A percentile compares a stretch with the other conserved stretches of the same genome.
Conservation (phyloP, 192 early-diverging fungal genomes). For the Linnemannia schmuckeri region DNA sequence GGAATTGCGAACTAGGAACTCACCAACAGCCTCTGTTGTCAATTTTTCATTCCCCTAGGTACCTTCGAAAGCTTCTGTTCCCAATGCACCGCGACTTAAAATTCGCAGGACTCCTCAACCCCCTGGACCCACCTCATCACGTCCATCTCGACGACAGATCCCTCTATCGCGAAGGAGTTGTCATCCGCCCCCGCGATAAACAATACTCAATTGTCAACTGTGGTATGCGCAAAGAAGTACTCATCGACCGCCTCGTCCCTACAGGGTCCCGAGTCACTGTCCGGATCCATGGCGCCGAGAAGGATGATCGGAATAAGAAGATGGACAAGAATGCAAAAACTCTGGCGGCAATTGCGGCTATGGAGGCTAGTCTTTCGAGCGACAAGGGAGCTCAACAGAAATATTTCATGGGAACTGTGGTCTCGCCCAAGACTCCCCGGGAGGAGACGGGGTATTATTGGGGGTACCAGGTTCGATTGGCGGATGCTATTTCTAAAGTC, state of each 20-base stretch:
- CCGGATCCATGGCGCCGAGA: slow-evolving; percentile 43
- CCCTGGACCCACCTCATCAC: slow-evolving; percentile 78
- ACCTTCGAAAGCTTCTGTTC: slow-evolving; percentile 75
- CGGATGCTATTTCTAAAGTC: slow-evolving; percentile 69
- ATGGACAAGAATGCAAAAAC: slow-evolving; percentile 44
- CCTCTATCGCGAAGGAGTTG: slow-evolving; percentile 73
- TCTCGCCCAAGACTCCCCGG: slow-evolving; percentile 71
- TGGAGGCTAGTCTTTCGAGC: slow-evolving; percentile 34
- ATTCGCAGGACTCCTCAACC: slow-evolving; percentile 74
- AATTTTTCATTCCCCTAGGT: slow-evolving; percentile 31
- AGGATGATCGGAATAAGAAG: slow-evolving; percentile 29
- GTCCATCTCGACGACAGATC: slow-evolving; percentile 70
- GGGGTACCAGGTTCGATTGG: slow-evolving; percentile 76
- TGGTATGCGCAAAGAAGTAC: slow-evolving; percentile 59
- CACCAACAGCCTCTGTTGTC: no score
- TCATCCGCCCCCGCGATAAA: slow-evolving; percentile 49
- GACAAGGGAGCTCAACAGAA: slow-evolving; percentile 50
- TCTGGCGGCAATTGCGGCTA: slow-evolving; percentile 39
- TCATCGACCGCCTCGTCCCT: slow-evolving; percentile 66
- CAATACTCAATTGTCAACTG: slow-evolving; percentile 53
- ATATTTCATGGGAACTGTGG: slow-evolving; percentile 65
- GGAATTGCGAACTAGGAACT: no score
- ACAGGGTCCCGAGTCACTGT: slow-evolving; percentile 73
- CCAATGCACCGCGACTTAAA: slow-evolving; percentile 75
- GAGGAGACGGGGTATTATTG: slow-evolving; percentile 74